phyloP scores from a whole-genome alignment of 805 yeast species.

The Myxozyma vanderwaltii region DNA sequence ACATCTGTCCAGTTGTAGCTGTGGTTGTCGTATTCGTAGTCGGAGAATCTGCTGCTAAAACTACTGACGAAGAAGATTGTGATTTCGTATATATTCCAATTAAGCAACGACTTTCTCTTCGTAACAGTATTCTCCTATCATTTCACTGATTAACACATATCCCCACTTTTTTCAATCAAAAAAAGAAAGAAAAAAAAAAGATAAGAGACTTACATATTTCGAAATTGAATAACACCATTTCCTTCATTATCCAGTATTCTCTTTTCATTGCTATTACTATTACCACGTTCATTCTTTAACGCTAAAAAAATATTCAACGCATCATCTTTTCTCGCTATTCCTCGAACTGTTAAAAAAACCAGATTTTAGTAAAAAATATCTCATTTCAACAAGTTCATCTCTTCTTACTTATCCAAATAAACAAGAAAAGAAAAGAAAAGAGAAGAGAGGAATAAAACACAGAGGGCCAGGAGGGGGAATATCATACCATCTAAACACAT shows the following conservation, averaged over 20 bases:
- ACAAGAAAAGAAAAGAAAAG: background rate
- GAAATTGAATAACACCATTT: constrained; percentile 17
- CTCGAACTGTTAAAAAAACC: constrained; percentile 19
- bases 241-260: constrained; percentile 4
- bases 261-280: no score
- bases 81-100: constrained; percentile 25
- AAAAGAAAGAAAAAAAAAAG: background rate
- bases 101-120: constrained; percentile 25
- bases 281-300: background rate
- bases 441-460: no score
- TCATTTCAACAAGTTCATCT: no score
- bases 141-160: background rate
- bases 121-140: constrained; percentile 23
- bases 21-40: no score
- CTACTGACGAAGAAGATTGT: background rate
- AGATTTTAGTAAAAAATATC: no score
- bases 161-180: no score
- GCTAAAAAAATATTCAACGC: constrained; percentile 10
- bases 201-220: constrained; percentile 8
- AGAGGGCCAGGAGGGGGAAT: no score
- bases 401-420: background rate
- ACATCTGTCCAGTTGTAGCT: no score
- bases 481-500: constrained; percentile 28
- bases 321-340: constrained; percentile 24
- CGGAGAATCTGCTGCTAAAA: no score